A percentile compares a stretch with the other conserved stretches of the same genome.
These are phyloP conservation scores for Aspergillus steynii DNA, from an alignment of 495 filamentous ascomycete genomes.

Conservation along the genomic window DNA sequence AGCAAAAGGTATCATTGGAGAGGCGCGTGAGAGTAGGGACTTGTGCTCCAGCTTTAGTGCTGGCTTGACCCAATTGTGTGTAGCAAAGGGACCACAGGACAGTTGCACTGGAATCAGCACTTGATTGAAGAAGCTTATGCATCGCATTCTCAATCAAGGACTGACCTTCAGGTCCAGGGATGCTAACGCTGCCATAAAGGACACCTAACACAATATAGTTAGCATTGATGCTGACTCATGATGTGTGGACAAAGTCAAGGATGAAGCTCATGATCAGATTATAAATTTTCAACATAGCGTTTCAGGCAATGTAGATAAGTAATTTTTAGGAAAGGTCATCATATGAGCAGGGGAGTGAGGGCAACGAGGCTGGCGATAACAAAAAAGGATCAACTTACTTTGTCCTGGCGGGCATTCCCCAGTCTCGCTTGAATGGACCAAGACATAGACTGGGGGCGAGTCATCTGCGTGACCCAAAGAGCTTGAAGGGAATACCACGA, in stretches of 20 bases:
- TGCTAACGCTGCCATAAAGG: conserved; percentile 60
- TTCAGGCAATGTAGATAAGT: conserved; percentile 99
- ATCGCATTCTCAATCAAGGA: conserved; percentile 56
- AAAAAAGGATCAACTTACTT: conserved; percentile 63
- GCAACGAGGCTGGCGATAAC: conserved; percentile 10
- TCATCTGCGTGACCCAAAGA: conserved; percentile 39
- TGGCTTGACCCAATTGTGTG: conserved; percentile 45
- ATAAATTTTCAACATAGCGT: conserved; percentile 75
- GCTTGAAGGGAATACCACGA: conserved; percentile 68
- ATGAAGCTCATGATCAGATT: conserved; percentile 69
- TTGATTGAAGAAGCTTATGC: conserved; percentile 48
- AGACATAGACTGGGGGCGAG: conserved; percentile 65
- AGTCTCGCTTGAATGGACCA: conserved; percentile 80
- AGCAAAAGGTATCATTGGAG: conserved; percentile 31
- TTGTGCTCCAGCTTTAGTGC: conserved; percentile 14
- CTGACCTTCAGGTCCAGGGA: conserved; percentile 37
- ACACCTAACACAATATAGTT: conserved; percentile 59
- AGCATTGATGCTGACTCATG: conserved; percentile 36
- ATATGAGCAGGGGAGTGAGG: conserved; percentile 53
- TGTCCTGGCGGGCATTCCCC: conserved; percentile 85
- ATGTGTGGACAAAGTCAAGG: conserved; percentile 15
- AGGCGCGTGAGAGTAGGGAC: conserved; percentile 22
- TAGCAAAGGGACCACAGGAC: conserved; percentile 65
- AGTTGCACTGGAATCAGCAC: conserved; percentile 32
- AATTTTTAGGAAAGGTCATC: conserved; percentile 73